Percentiles rank a stretch among this genome's conserved stretches.
These are phyloP conservation scores for Chlamydomonas sp. DNA, from an alignment of 139 green algal species.

Conservation along the genomic window DNA sequence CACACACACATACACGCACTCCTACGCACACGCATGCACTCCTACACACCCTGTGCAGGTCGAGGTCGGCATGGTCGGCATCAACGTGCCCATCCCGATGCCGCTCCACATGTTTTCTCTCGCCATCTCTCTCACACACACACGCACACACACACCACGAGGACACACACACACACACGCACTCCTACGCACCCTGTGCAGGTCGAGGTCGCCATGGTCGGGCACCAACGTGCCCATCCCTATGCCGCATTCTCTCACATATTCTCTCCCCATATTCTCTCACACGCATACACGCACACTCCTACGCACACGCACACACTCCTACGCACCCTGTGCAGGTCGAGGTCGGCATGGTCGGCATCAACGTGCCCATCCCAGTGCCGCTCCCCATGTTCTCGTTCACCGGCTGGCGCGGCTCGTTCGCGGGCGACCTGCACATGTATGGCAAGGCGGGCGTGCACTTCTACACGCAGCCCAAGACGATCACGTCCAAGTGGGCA, in stretches of 20 bases:
- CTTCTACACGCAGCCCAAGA: conserved; percentile 95
- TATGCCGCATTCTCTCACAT: conserved; percentile 88
- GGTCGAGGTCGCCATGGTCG: conserved; percentile 48
- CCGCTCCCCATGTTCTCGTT: conserved; percentile 91
- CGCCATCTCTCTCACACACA: no score
- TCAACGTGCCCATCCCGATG: conserved; percentile 96
- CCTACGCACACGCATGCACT: no score
- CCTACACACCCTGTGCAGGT: conserved; percentile 36
- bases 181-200: no score
- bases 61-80: conserved; percentile 80
- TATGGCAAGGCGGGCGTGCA: conserved; percentile 82
- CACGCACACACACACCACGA: no score
- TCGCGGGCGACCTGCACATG: conserved; percentile 84
- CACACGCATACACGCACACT: no score
- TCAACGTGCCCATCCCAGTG: conserved; percentile 96
- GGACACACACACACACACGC: no score
- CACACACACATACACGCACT: no score
- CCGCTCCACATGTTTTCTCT: conserved; percentile 90
- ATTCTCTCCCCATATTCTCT: no score
- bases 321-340: no score
- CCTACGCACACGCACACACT: no score
- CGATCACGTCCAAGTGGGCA: conserved; percentile 81
- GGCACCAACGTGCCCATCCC: conserved; percentile 96
- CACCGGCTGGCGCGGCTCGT: conserved; percentile 87
- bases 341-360: conserved; percentile 63